A percentile compares a stretch with the other conserved stretches of the same genome.
Conservation (phyloP, 2,329 filamentous ascomycete genomes). For the Pyrenophora teres region DNA sequence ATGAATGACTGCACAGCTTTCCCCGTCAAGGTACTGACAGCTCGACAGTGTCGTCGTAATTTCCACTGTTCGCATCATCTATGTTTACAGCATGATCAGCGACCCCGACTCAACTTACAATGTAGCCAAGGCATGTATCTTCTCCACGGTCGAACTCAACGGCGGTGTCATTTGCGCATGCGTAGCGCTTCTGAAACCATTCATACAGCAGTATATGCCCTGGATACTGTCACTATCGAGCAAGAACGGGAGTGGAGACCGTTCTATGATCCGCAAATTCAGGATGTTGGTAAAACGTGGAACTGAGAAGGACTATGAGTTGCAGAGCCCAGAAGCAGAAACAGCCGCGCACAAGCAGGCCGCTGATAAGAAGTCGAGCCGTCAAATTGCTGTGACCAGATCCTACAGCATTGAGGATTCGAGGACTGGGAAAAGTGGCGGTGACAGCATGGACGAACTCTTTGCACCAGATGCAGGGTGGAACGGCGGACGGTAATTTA, state of each 20-base stretch:
- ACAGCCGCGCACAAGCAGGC: not conserved
- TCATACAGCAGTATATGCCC: slow-evolving; percentile 19
- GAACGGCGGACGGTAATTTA: slow-evolving; percentile 8
- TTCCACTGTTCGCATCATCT: slow-evolving; percentile 28
- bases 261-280: slow-evolving; percentile 12
- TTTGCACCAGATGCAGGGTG: slow-evolving; percentile 8
- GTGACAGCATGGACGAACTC: slow-evolving; percentile 21
- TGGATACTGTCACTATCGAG: slow-evolving; percentile 17
- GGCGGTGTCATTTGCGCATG: slow-evolving; percentile 26
- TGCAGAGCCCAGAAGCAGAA: slow-evolving; percentile 5
- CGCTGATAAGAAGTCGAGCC: not conserved
- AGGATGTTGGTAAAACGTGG: slow-evolving; percentile 9
- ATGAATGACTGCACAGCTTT: not conserved
- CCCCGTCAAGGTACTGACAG: not conserved
- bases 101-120: slow-evolving; percentile 26
- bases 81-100: slow-evolving; percentile 22
- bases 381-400: slow-evolving; percentile 15
- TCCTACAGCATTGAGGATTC: slow-evolving; percentile 14
- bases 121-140: slow-evolving; percentile 23
- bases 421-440: slow-evolving; percentile 2
- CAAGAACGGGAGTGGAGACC: slow-evolving; percentile 5
- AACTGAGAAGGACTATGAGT: slow-evolving; percentile 9
- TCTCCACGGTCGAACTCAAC: slow-evolving; percentile 25
- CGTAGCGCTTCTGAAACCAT: slow-evolving; percentile 21
- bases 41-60: slow-evolving; percentile 18